Base-by-base conservation (phyloP, 176 grass and related monocot genomes). In the Musa beccarii region DNA sequence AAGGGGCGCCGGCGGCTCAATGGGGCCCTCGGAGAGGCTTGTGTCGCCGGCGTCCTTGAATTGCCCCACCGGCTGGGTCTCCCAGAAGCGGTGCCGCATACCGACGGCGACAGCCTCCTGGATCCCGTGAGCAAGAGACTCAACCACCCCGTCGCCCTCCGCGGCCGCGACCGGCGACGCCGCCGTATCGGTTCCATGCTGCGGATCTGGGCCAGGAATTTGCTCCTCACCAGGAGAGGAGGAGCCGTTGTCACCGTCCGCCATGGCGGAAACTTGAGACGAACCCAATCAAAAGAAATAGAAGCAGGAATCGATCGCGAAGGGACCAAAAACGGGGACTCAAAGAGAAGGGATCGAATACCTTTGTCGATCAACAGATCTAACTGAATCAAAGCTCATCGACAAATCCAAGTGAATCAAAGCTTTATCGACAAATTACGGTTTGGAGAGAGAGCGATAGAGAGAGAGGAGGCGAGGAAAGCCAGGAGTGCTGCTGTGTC, bases 51-150 rank as follows among this genome's bases (percentile, higher is more conserved):
- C 65, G 65, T 99, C 91, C 78, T 79, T 83, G 81, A 99, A 99
- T 79, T 99, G 91, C 17, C 85, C 85, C 50, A 99, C 96, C 71
- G 96, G 96, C 70, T 99, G 96, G 49, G 96, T 99, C 81, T 99
- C 96, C 96, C 96, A 99, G 85, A 99, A 95, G 52, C 87, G 90
- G 83, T 99, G 96, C 64, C 82, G 90, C 59, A 74, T 87, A 79
- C 89, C 84, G 56, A 90, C 81, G 54, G 80, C 50, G 53, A 88
- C 76, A 23, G 87, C 87, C 83, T 95, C 88, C 91, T 99, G 96
- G 69, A 99, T 76, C 68, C 84, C 80, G 76, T 89, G 82, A 51
- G 91, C 84, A 69, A 99, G 76, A 53, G 78, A 85, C 69, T 99
- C 66, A 21, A 28, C 11, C 12, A 10, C 63, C 24, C 66, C 15